Evolutionary conservation across 2,329 filamentous ascomycete genomes (phyloP), one percentile per base, ranked within the genome.

Genomic region (Metarhizium guizhouense): DNA sequence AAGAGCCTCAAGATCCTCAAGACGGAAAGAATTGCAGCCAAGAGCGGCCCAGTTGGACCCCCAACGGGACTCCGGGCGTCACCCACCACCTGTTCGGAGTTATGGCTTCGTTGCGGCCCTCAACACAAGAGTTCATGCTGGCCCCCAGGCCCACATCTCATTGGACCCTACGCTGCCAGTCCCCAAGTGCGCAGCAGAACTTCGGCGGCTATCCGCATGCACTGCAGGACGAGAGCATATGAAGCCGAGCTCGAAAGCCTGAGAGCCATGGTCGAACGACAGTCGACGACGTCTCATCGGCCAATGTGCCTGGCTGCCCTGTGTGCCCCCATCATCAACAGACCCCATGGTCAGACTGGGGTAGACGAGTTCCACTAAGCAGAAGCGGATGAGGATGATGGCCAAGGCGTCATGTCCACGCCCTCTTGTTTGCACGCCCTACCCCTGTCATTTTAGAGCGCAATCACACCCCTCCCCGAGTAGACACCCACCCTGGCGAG

Each of bases 171-270:
- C 53, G 34, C 54, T 56, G 36, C 42, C 54, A 20, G 34, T 51
- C 45, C 25, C 54, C 47, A 47, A 38, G 20, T 38, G 30, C 43
- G 52, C 53, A 59, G 61, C 54, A 60, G 53, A 53, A 53, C 57
- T 59, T 60, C 58, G 63, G 66, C 66, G 64, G 63, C 63, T 67
- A 67, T 65, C 58, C 61, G 60, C 60, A 67, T 66, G 66, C 65
- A 65, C 59, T 59, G 66, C 60, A 68, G 61, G 57, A 63, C 56
- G 32, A 54, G 45, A 54, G 18, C 13, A 32, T 52, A 40, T 20
- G 56, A 59, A 55, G 59, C 59, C 55, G 60, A 60, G 56, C 52
- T 42, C 57, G 38, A 51, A 38, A 29, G 34, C 11, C n/a, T 18
- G 16, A 47, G 51, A 38, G 29, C 40, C 32, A 34, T 43, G 45